Base-by-base conservation (phyloP, 306 rosid species). In the Vicia faba region DNA sequence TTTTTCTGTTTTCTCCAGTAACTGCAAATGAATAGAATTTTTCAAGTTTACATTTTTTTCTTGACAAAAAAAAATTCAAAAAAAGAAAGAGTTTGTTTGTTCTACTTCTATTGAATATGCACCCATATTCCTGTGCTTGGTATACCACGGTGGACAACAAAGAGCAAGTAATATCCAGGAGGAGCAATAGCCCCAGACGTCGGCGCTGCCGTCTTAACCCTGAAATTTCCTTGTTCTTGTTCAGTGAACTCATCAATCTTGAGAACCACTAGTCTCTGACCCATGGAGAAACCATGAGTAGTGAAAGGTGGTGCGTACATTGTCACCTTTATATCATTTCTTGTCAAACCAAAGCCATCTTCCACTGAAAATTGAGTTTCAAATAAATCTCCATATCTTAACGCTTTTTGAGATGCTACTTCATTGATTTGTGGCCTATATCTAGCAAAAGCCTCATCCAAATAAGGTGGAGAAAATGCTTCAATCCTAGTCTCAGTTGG, bases 261-360 rank as follows among this genome's bases (percentile, higher is more conserved):
- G 59, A 95, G 74, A 28, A 82, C 23, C 20, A 95, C 0, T 18
- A 86, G 79, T 67, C 97, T 88, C 55, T 95, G 99, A 20, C 82
- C 87, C 99, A 84, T 84, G 0, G 99, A 90, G 65, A 58, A 80
- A 0, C 99, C 99, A 19, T 90, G 99, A 40, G 99, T 95, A 3
- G 99, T 95, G 66, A 95, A 95, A 0, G 99, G 97, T 3, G 95
- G 92, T 4, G 75, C 41, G 61, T 85, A 85, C 71, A 95, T 81
- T 11, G 87, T 69, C 12, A 88, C 83, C 87, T 76, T 78, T 8
- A 95, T n/a, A 15, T 84, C 83, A 5, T 11, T 51, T 44, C 15
- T 46, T 0, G 8, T 1, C 60, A 69, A n/a, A 16, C 5, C 15
- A 14, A 0, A 8, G 5, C 11, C 12, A 3, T 75, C 76, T 20